phyloP scores from a whole-genome alignment of 495 filamentous ascomycete genomes.

The Penicillium turbatum region DNA sequence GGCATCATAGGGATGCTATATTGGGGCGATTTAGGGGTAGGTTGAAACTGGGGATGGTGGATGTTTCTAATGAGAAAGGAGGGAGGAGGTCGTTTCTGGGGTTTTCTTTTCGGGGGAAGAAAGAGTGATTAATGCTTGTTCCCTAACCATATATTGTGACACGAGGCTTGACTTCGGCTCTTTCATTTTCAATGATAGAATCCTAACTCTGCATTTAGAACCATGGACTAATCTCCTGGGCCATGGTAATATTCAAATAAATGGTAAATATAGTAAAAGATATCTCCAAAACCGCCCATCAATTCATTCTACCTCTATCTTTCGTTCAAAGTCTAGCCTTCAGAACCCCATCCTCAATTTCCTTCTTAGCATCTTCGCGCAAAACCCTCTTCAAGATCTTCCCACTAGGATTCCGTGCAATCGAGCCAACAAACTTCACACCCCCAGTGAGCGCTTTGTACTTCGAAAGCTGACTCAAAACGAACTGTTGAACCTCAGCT shows the following conservation, averaged over 20 bases:
- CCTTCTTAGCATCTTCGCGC: slow-evolving; percentile 43
- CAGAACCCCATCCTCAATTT: slow-evolving; percentile 24
- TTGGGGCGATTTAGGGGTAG: neutral
- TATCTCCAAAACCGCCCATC: neutral
- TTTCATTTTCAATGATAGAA: too few relatives aligned
- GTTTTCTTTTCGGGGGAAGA: neutral
- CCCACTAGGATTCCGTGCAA: slow-evolving; percentile 76
- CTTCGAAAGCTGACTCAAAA: slow-evolving; percentile 50
- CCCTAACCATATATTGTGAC: too few relatives aligned
- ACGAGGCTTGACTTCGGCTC: too few relatives aligned
- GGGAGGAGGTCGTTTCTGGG: neutral
- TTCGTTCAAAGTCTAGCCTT: slow-evolving; percentile 20
- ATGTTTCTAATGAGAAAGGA: neutral
- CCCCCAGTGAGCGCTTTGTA: slow-evolving; percentile 78
- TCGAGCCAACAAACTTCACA: slow-evolving; percentile 67
- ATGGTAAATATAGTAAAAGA: too few relatives aligned
- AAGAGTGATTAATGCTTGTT: neutral
- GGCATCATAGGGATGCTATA: neutral
- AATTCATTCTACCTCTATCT: neutral
- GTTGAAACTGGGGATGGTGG: neutral
- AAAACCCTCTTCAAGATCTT: slow-evolving; percentile 76
- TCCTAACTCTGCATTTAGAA: too few relatives aligned
- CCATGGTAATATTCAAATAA: too few relatives aligned
- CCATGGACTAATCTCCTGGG: too few relatives aligned
- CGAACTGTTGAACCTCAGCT: slow-evolving; percentile 52